Evolutionary conservation across 495 filamentous ascomycete species (phyloP), one percentile per base, ranked within the genome.

Genomic region (Collariella sp.): DNA sequence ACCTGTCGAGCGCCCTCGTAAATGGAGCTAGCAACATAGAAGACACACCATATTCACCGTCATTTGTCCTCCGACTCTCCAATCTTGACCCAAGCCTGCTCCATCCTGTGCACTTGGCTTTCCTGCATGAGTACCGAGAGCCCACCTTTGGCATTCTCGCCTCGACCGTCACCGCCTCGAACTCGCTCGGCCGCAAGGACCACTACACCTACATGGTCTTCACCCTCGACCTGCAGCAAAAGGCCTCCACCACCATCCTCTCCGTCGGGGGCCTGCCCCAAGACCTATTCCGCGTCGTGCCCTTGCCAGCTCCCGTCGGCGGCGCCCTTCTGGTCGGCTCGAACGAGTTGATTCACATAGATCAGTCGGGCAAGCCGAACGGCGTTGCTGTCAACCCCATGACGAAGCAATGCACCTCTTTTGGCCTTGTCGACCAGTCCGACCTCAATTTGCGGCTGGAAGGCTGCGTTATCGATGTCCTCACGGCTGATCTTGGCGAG

Each of bases 101-200:
- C 45, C 85, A 95, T 70, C 88, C 91, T 39, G 84, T 95, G 66
- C 89, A 93, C 61, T 78, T 99, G 61, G 83, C 87, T 36, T 99
- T 99, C 69, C 77, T 99, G 55, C 81, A 96, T 74, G 91, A 96
- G 72, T 99, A 97, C 68, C 84, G 93, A 55, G 93, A 96, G 70
- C 93, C 93, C 23, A 96, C 93, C 1, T 95, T 99, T 70, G 93
- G 93, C 34, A 89, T 98, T 57, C 71, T 98, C 40, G 94, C 89
- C 51, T 85, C 88, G 1, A 81, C 83, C 46, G 70, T 77, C 51
- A 72, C 78, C 51, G 87, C 87, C 20, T 90, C 89, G 24, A 74
- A 73, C 54, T 83, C 88, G 3, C 73, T 96, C 58, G 87, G 90
- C 63, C 79, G 91, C 55, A 90, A 85, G 59, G 94, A 97, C 70